A percentile compares a stretch with the other conserved stretches of the same genome.
These are phyloP conservation scores for Ulota crispa DNA, from an alignment of 225 moss, liverwort and hornwort species.

Conservation along the genomic window DNA sequence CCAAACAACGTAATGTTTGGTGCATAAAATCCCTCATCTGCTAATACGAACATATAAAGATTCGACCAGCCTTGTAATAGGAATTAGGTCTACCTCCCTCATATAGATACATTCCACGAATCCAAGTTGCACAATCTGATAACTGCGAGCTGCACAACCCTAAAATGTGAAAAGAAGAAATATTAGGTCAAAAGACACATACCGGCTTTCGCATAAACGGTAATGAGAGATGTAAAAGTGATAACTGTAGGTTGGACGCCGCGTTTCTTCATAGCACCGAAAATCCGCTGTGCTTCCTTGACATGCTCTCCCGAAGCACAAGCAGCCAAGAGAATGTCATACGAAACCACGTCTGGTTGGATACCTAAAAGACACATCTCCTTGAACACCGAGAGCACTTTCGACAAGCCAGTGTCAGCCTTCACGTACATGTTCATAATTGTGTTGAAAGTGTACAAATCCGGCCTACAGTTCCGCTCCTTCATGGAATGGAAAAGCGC, in stretches of 20 bases:
- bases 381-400: slow-evolving; percentile 78
- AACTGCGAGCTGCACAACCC: slow-evolving; percentile 8
- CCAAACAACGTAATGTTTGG: background rate
- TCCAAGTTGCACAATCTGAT: slow-evolving; percentile 8
- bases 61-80: background rate
- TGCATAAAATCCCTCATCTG: background rate
- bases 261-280: slow-evolving; percentile 82
- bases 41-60: background rate
- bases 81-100: background rate
- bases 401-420: slow-evolving; percentile 69
- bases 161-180: background rate
- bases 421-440: slow-evolving; percentile 89
- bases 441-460: slow-evolving; percentile 77
- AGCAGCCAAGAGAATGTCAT: slow-evolving; percentile 84
- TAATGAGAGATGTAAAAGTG: slow-evolving; percentile 80
- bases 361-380: slow-evolving; percentile 85
- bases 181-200: slow-evolving; percentile 18
- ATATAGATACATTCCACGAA: background rate
- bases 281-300: slow-evolving; percentile 82
- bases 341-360: slow-evolving; percentile 79
- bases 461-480: slow-evolving; percentile 57
- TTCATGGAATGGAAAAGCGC: slow-evolving; percentile 84
- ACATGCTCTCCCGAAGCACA: slow-evolving; percentile 76
- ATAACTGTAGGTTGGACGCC: slow-evolving; percentile 77
- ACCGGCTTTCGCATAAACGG: slow-evolving; percentile 72